Base-by-base conservation (phyloP, 2,329 filamentous ascomycete species). In the Diaporthe helianthi region DNA sequence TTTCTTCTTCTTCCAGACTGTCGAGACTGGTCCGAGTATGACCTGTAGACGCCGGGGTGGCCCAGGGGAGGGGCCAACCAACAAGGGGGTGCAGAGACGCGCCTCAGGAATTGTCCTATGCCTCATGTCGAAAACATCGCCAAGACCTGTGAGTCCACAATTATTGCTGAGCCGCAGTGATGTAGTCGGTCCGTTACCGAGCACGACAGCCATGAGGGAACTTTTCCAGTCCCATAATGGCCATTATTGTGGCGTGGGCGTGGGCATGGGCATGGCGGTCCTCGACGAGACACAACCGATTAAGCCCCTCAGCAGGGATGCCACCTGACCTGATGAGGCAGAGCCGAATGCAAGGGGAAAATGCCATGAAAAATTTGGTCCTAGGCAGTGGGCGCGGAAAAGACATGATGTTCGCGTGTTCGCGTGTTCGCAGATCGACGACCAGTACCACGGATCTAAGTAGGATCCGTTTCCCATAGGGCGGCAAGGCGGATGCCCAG, bases 71-170 rank as follows among this genome's bases (percentile, higher is more conserved):
- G 49, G 29, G 26, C 38, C 22, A 26, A 22, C n/a, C n/a, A n/a
- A n/a, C n/a, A 47, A 22, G 49, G 52, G 53, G 65, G 22, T 26
- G 44, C 26, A 67, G 53, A 36, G 44, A n/a, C 44, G 58, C 58
- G 19, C 44, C 44, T 63, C 58, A 63, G 58, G 58, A 63, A 49
- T 36, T 36, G 19, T 49, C 58, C 58, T 49, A 36, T 49, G 58
- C 58, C 29, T 49, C 58, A 33, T 36, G 58, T 63, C 58, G 58
- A 63, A 49, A 63, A 63, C 58, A 63, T 63, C 29, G 58, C 58
- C 58, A 63, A 49, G 58, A 33, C n/a, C 44, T 36, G 12, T 49
- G 24, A 63, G 7, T 49, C 44, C 58, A 49, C 58, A 12, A n/a
- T 49, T 29, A n/a, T 36, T 29, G 44, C 44, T 33, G 29, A 49